Evolutionary conservation across 768 basidiomycete species (phyloP).

Genomic region (Boletus reticuloceps): DNA sequence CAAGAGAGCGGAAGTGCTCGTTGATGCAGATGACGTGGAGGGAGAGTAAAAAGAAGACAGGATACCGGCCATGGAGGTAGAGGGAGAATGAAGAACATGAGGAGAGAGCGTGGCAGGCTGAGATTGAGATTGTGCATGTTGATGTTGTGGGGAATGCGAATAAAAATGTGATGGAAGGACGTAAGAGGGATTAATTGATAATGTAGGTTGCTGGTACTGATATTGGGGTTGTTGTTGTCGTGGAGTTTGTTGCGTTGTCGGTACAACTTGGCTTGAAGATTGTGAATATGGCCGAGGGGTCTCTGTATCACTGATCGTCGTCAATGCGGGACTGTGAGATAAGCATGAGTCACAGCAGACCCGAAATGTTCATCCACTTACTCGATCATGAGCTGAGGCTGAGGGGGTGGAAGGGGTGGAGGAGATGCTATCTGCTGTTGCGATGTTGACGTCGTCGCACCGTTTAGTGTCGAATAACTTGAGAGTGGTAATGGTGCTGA

Average conservation of each 20-base stretch:
- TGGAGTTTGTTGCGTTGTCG: conserved; percentile 31
- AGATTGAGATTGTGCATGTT: conserved; percentile 27
- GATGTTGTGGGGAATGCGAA: conserved; percentile 31
- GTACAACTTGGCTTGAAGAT: conserved; percentile 38
- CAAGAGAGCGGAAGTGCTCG: conserved; percentile 26
- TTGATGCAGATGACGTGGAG: conserved; percentile 30
- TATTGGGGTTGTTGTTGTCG: conserved; percentile 38
- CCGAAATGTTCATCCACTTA: conserved; percentile 34
- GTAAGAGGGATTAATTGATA: conserved; percentile 44
- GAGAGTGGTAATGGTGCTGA: conserved; percentile 56
- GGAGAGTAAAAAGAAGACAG: conserved; percentile 41
- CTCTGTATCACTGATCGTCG: conserved; percentile 52
- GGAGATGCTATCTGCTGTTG: conserved; percentile 33
- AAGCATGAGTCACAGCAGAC: conserved; percentile 12
- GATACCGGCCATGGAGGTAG: conserved; percentile 32
- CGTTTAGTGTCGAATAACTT: conserved; percentile 74
- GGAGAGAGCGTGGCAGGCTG: conserved; percentile 68
- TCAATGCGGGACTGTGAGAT: conserved; percentile 52
- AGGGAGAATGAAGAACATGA: conserved; percentile 62
- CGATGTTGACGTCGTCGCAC: conserved; percentile 52
- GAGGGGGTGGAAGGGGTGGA: conserved; percentile 18
- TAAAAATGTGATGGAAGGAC: conserved; percentile 39
- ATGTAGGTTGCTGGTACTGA: conserved; percentile 39
- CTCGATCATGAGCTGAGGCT: conserved; percentile 64
- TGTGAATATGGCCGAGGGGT: conserved; percentile 46